Percentiles rank a stretch among this genome's conserved stretches.
phyloP scores from a whole-genome alignment of 2,329 filamentous ascomycete species.

The Fonsecaea pedrosoi region DNA sequence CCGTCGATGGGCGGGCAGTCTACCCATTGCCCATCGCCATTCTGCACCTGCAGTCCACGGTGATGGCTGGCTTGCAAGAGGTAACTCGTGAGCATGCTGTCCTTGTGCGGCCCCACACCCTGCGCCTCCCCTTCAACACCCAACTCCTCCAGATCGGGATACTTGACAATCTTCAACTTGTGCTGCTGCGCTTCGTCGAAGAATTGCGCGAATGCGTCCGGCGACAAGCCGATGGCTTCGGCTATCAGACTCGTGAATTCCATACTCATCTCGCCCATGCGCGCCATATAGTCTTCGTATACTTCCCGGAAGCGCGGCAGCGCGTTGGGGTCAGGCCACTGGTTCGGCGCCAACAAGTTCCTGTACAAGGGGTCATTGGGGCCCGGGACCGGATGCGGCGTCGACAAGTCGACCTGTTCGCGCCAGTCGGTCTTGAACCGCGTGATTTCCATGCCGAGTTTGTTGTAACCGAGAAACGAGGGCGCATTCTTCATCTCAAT shows the following conservation, averaged over 20 bases:
- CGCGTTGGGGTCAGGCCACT: slow-evolving; percentile 72
- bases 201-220: slow-evolving; percentile 75
- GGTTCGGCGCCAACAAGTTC: slow-evolving; percentile 76
- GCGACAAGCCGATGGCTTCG: slow-evolving; percentile 76
- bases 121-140: slow-evolving; percentile 58
- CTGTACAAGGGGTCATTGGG: slow-evolving; percentile 71
- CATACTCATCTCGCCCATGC: slow-evolving; percentile 75
- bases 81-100: slow-evolving; percentile 79
- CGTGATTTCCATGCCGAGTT: slow-evolving; percentile 68
- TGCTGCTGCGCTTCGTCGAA: slow-evolving; percentile 76
- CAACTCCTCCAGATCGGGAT: slow-evolving; percentile 73
- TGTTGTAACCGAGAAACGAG: slow-evolving; percentile 65
- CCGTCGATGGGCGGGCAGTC: slow-evolving; percentile 77
- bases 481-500: slow-evolving; percentile 77
- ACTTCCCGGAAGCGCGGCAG: slow-evolving; percentile 69
- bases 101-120: slow-evolving; percentile 79
- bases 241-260: slow-evolving; percentile 81
- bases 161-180: slow-evolving; percentile 89
- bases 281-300: slow-evolving; percentile 76
- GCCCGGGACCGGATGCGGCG: slow-evolving; percentile 71
- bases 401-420: slow-evolving; percentile 86
- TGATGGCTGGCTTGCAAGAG: slow-evolving; percentile 81
- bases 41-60: slow-evolving; percentile 80
- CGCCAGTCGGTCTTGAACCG: slow-evolving; percentile 78
- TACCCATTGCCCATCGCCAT: slow-evolving; percentile 78